A percentile compares a stretch with the other conserved stretches of the same genome.
Conservation (phyloP, 2,329 filamentous ascomycete genomes). For the Aspergillus persii region DNA sequence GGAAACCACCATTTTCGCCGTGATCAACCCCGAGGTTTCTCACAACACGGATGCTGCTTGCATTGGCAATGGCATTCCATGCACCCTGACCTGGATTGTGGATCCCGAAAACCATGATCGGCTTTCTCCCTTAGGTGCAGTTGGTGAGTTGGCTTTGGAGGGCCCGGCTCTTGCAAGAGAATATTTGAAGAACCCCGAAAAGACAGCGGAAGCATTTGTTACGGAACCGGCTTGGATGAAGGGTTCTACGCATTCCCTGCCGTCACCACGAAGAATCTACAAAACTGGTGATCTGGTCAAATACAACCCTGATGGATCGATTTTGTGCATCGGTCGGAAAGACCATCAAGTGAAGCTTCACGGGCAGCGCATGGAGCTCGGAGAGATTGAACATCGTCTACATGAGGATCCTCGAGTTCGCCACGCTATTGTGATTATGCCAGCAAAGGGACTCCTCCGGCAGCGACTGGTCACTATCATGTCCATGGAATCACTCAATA, state of each 20-base stretch:
- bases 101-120: conserved; percentile 30
- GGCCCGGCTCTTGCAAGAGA: conserved; percentile 39
- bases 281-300: conserved; percentile 27
- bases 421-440: conserved; percentile 44
- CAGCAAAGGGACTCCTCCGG: conserved; percentile 42
- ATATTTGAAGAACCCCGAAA: conserved; percentile 38
- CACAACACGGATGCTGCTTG: conserved; percentile 19
- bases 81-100: conserved; percentile 32
- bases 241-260: conserved; percentile 6
- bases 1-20: conserved; percentile 34
- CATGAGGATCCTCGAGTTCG: conserved; percentile 32
- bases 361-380: conserved; percentile 64
- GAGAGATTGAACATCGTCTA: conserved; percentile 45
- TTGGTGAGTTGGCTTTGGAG: conserved; percentile 36
- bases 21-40: conserved; percentile 28
- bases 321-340: conserved; percentile 49
- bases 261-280: conserved; percentile 22
- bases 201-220: conserved; percentile 31
- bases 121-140: conserved; percentile 37
- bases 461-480: conserved; percentile 47
- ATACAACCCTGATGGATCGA: conserved; percentile 21
- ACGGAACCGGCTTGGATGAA: conserved; percentile 25
- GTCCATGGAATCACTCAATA: conserved; percentile 30
- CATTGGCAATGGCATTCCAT: conserved; percentile 23
- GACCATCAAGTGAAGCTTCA: conserved; percentile 66